These are phyloP conservation scores for Chaetomium olivaceum DNA, from an alignment of 2,329 filamentous ascomycete species.

Conservation along the genomic window DNA sequence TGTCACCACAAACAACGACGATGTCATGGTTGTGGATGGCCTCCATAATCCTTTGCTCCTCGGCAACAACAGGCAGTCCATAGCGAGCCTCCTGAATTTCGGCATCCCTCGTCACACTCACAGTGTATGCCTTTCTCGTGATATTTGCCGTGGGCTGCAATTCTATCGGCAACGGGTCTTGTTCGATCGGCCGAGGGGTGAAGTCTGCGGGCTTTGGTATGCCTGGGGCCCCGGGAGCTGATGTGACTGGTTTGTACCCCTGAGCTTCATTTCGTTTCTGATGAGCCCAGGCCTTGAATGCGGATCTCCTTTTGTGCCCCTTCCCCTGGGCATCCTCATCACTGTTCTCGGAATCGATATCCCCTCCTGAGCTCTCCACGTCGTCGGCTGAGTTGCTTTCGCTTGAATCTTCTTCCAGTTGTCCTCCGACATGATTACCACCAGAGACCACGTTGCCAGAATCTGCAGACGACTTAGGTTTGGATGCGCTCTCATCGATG, in stretches of 20 bases:
- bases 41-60: constrained; percentile 98
- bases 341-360: constrained; percentile 37
- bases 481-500: constrained; percentile 28
- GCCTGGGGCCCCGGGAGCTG: constrained; percentile 45
- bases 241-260: constrained; percentile 58
- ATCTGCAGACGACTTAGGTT: constrained; percentile 31
- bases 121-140: constrained; percentile 72
- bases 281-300: constrained; percentile 93
- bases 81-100: constrained; percentile 78
- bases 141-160: constrained; percentile 61
- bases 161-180: constrained; percentile 69
- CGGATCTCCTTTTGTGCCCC: constrained; percentile 52
- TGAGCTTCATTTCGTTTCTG: constrained; percentile 80
- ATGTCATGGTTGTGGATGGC: constrained; percentile 89
- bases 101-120: constrained; percentile 67
- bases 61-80: constrained; percentile 83
- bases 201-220: constrained; percentile 64
- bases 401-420: constrained; percentile 7
- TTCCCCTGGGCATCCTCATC: constrained; percentile 38
- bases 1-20: constrained; percentile 90
- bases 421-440: constrained; percentile 33
- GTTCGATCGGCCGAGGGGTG: constrained; percentile 64
- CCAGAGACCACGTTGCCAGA: constrained; percentile 35
- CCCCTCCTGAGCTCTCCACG: constrained; percentile 24
- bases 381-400: constrained; percentile 14